Evolutionary conservation across 768 basidiomycete species (phyloP), one percentile per base, ranked within the genome.

Genomic region (Boletus vermiculosoides): DNA sequence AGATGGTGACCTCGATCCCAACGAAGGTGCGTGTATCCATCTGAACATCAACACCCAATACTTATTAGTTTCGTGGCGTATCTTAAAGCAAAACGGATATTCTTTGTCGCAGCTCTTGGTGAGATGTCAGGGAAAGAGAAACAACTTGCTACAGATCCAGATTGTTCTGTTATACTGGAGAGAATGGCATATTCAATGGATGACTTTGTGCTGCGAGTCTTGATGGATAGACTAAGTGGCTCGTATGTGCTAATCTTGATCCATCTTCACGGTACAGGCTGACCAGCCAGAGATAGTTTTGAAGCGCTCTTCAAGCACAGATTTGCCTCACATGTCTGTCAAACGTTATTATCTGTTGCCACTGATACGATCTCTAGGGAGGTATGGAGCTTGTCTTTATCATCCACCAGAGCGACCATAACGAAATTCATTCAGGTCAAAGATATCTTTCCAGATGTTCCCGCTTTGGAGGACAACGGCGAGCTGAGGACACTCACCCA

Each of bases 291-390:
- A 42, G 58, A 37, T 56, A 88, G 91, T 8, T 89, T 85, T 60
- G 84, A 83, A 56, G 66, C 75, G 23, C 77, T 94, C 28, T 75
- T 81, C 30, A 84, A 80, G 66, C 90, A 98, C 66, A 83, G 94
- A 30, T 98, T 97, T 76, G 93, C 89, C 16, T 96, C 94, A 25
- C 95, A 98, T 83, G 95, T 97, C 8, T 90, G 90, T 64, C 94
- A 98, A 71, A 98, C 94, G 1, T 74, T 97, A 60, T 80, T 98
- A 61, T 80, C 80, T 2, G 83, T 92, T 23, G 83, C 84, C 7
- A 66, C 65, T 30, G 80, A 85, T 44, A 89, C 89, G 0, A 72
- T 91, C 44, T 75, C 81, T 25, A 78, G 90, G 69, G 91, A 92
- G 80, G 89, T 88, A 59, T 28, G 73, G 22, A 11, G 10, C 33